These are phyloP conservation scores for Lasiosphaeria ovina DNA, from an alignment of 495 filamentous ascomycete species.

Conservation along the genomic window DNA sequence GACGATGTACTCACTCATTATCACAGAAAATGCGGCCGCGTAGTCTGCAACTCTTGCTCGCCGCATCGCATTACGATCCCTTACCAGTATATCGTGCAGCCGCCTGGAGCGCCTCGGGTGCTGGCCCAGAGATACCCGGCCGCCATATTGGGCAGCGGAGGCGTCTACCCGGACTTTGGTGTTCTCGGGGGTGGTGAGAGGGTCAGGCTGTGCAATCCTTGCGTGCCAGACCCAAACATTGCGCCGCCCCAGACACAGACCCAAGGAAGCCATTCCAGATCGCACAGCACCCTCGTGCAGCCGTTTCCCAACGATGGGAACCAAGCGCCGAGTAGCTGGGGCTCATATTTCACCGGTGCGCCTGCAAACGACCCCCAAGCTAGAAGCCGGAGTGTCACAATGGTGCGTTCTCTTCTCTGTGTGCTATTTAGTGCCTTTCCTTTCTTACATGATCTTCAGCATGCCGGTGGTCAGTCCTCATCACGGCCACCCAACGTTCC, in stretches of 20 bases:
- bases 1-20: background rate
- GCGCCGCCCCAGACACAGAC: slow-evolving; percentile 53
- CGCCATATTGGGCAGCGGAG: slow-evolving; percentile 39
- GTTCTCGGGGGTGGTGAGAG: slow-evolving; percentile 73
- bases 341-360: slow-evolving; percentile 24
- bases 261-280: slow-evolving; percentile 25
- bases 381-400: slow-evolving; percentile 44
- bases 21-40: slow-evolving; percentile 83
- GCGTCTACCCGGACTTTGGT: slow-evolving; percentile 40
- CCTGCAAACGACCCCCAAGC: slow-evolving; percentile 26
- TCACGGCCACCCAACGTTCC: slow-evolving; percentile 18
- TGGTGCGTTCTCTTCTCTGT: slow-evolving; percentile 32
- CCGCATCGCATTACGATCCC: slow-evolving; percentile 95
- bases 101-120: slow-evolving; percentile 50
- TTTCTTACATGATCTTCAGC: slow-evolving; percentile 7
- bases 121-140: slow-evolving; percentile 44
- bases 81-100: slow-evolving; percentile 85
- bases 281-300: slow-evolving; percentile 25
- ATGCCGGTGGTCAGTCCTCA: slow-evolving; percentile 17
- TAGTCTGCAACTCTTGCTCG: slow-evolving; percentile 88
- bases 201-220: slow-evolving; percentile 91
- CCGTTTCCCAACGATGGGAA: slow-evolving; percentile 1
- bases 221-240: slow-evolving; percentile 87
- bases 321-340: slow-evolving; percentile 14
- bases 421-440: background rate